These are phyloP conservation scores for Fusarium avenaceum DNA, from an alignment of 2,329 filamentous ascomycete species.

Conservation along the genomic window DNA sequence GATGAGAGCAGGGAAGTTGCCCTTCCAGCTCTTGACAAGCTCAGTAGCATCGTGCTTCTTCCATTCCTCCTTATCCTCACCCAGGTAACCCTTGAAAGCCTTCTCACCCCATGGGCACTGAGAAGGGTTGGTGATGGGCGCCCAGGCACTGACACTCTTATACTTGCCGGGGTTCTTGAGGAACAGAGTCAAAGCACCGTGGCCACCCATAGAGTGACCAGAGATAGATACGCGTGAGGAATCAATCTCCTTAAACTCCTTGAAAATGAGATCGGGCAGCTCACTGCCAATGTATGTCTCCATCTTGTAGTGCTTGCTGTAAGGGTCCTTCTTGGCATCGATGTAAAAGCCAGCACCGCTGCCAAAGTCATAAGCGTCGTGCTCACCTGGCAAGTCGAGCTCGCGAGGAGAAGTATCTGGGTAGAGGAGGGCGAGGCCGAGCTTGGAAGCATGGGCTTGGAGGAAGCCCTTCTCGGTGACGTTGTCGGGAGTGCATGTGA, in stretches of 20 bases:
- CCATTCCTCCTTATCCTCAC: constrained; percentile 81
- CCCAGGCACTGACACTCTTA: constrained; percentile 89
- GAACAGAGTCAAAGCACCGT: constrained; percentile 93
- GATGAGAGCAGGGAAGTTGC: constrained; percentile 81
- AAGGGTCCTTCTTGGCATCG: constrained; percentile 83
- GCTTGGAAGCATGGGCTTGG: constrained; percentile 82
- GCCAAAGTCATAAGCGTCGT: constrained; percentile 93
- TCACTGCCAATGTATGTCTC: constrained; percentile 92
- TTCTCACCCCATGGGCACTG: constrained; percentile 95
- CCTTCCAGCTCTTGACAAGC: constrained; percentile 81
- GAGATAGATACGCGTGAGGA: constrained; percentile 80
- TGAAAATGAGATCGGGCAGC: constrained; percentile 83
- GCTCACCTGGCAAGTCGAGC: constrained; percentile 83
- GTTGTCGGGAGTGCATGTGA: constrained; percentile 95
- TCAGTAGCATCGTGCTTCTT: constrained; percentile 93
- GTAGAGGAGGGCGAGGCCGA: constrained; percentile 92
- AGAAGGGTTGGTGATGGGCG: constrained; percentile 88
- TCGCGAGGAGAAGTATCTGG: constrained; percentile 95
- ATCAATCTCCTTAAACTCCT: constrained; percentile 79
- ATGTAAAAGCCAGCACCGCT: constrained; percentile 95
- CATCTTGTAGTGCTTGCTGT: constrained; percentile 87
- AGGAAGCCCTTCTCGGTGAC: constrained; percentile 89
- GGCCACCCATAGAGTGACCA: constrained; percentile 97
- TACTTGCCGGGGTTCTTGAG: constrained; percentile 92
- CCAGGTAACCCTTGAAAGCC: constrained; percentile 92